Conservation (phyloP, 2,329 filamentous ascomycete genomes). For the Colletotrichum lupini region DNA sequence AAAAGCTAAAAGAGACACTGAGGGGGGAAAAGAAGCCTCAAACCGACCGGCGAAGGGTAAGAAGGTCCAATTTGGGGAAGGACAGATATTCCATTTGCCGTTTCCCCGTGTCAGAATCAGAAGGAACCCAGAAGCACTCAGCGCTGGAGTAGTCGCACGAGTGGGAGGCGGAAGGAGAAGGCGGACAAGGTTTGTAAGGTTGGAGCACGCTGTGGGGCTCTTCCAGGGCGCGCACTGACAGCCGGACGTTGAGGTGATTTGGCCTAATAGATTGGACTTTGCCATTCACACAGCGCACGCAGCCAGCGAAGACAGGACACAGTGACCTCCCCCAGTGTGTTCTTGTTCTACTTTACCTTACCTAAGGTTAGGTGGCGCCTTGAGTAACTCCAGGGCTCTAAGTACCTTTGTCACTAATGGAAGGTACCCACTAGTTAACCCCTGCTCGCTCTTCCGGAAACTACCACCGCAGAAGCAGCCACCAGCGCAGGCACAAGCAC, state of each 20-base stretch:
- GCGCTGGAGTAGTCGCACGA: too few species aligned
- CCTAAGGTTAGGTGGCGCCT: too few species aligned
- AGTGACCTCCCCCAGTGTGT: constrained; percentile 31
- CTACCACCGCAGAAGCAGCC: constrained; percentile 5
- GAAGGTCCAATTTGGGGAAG: constrained; percentile 23
- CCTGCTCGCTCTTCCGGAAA: background rate
- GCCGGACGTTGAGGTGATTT: background rate
- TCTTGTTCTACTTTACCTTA: too few species aligned
- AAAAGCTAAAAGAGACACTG: background rate
- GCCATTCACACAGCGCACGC: background rate
- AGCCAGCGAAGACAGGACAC: constrained; percentile 1
- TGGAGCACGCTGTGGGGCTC: constrained; percentile 11
- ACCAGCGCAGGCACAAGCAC: background rate
- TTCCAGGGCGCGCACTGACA: constrained; percentile 11
- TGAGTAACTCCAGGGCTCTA: too few species aligned
- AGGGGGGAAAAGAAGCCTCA: constrained; percentile 6
- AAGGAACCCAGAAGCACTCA: too few species aligned
- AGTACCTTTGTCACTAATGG: background rate
- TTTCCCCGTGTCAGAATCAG: too few species aligned
- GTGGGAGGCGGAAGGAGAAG: constrained; percentile 9
- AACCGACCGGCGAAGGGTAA: constrained; percentile 6
- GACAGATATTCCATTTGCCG: constrained; percentile 37
- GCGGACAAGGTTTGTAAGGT: constrained; percentile 7
- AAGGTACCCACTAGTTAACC: background rate
- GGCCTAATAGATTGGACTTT: background rate